A percentile compares a stretch with the other conserved stretches of the same genome.
These are phyloP conservation scores for Macrophomina phaseolina DNA, from an alignment of 2,329 filamentous ascomycete species.

Conservation along the genomic window DNA sequence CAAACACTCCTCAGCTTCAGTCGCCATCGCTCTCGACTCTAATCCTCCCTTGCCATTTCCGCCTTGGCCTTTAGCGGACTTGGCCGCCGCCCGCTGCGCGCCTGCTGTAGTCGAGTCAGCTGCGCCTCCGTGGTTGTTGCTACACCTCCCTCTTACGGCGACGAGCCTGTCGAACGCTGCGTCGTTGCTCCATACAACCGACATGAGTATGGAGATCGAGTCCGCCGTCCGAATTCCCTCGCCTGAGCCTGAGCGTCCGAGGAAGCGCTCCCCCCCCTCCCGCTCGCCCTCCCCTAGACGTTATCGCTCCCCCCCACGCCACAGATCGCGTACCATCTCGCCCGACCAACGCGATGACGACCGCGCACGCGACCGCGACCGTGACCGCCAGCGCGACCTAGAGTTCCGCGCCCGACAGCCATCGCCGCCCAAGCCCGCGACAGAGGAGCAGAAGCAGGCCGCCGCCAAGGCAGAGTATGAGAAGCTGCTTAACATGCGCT, in stretches of 20 bases:
- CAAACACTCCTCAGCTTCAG: slow-evolving; percentile 1
- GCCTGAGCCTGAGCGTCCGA: slow-evolving; percentile 57
- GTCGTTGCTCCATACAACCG: background rate
- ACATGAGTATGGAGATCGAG: slow-evolving; percentile 42
- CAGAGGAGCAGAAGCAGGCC: slow-evolving; percentile 84
- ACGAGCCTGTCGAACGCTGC: background rate
- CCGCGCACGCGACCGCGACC: slow-evolving; percentile 48
- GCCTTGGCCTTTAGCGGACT: background rate
- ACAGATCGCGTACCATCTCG: slow-evolving; percentile 23
- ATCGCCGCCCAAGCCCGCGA: slow-evolving; percentile 60
- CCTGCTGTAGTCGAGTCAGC: background rate
- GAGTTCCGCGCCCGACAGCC: slow-evolving; percentile 48
- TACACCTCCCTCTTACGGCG: background rate
- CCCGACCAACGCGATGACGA: slow-evolving; percentile 50
- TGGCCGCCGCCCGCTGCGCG: slow-evolving; percentile 7
- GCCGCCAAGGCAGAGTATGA: slow-evolving; percentile 92
- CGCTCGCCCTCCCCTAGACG: slow-evolving; percentile 60
- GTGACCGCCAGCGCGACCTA: slow-evolving; percentile 59
- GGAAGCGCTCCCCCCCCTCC: slow-evolving; percentile 61
- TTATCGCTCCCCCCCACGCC: slow-evolving; percentile 52
- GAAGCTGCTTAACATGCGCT: slow-evolving; percentile 89
- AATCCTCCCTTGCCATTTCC: background rate
- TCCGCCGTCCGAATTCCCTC: slow-evolving; percentile 66
- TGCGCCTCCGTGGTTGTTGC: slow-evolving; percentile 8
- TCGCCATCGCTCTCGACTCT: background rate